Base-by-base conservation (phyloP, 352 stramenopile genomes). In the Halophytophthora batemanensis region DNA sequence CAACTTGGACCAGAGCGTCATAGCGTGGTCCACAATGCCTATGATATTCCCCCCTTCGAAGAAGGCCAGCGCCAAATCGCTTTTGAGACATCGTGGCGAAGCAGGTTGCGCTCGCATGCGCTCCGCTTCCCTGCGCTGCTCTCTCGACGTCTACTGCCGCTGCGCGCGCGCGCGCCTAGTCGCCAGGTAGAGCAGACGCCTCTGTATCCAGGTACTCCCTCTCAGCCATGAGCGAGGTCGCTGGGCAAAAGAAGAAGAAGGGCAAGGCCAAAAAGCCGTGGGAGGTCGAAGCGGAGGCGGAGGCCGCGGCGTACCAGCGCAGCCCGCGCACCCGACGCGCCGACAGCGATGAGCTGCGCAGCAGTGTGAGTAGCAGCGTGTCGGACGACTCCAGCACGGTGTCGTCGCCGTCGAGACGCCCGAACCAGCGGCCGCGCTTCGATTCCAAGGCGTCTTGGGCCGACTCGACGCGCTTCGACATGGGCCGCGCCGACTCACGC, bases 381-480 rank as follows among this genome's bases (percentile, higher is more conserved):
- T 86, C 79, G 44, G 76, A 90, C 34, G 74, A 74, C 18, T 82
- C 76, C 12, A 87, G 72, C 43, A 61, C 63, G 17, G 28, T 68
- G 22, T 87, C 75, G 35, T 87, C 79, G 17, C 71, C 80, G 6
- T 82, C 71, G 11, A 59, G 47, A 21, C 69, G 53, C 18, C 62
- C 68, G 12, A 53, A 70, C 2, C 59, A 71, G 31, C 77, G 82
- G 1, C 80, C 78, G 46, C 69, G 83, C 18, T 93, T 93, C 58
- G 83, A 93, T 57, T 94, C 83, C 23, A 78, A 78, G 22, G 83
- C 77, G 17, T 94, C 83, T 39, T 94, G 81, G 79, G 81, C 81
- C 10, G 83, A 94, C 50, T 94, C 83, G 37, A 94, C 83, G 59
- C 78, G 83, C 21, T 90, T 94, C 38, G 83, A 94, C 61, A 87